These are phyloP conservation scores for Sequoia sempervirens DNA, from an alignment of 75 land plant species.

Conservation along the genomic window DNA sequence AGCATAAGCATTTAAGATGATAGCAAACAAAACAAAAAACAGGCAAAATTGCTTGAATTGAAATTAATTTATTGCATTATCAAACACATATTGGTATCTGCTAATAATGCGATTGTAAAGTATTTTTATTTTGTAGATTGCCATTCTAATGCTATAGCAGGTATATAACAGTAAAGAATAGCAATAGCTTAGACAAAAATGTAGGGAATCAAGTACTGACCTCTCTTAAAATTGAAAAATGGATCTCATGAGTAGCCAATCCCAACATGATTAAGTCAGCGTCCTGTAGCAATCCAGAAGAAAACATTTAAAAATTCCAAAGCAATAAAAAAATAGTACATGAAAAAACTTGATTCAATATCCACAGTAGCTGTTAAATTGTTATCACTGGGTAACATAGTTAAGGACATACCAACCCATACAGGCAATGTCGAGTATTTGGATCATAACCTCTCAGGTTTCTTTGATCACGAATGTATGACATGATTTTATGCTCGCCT, in stretches of 20 bases:
- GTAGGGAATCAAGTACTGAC: constrained; percentile 17
- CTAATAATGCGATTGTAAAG: not conserved
- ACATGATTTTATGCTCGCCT: constrained; percentile 86
- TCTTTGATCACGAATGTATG: constrained; percentile 62
- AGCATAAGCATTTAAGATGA: not conserved
- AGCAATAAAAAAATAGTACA: not conserved
- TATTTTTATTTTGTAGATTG: not conserved
- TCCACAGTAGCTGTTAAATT: not conserved
- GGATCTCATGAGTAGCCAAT: constrained; percentile 65
- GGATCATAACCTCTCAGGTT: constrained; percentile 49
- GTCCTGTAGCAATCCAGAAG: constrained; percentile 39
- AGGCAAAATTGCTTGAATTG: not conserved
- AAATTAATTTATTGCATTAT: not conserved
- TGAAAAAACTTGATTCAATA: not conserved
- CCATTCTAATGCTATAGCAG: not conserved
- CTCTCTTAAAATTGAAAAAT: constrained; percentile 78
- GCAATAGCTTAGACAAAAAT: not conserved
- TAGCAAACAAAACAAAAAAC: not conserved
- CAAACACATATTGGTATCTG: not conserved
- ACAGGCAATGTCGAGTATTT: constrained; percentile 73
- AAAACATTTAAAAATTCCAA: not conserved
- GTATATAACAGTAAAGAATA: not conserved
- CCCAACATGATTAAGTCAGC: constrained; percentile 75
- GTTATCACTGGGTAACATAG: not conserved
- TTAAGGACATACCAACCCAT: constrained; percentile 59